Conservation (phyloP, 2,329 filamentous ascomycete species). For the Cladophialophora bantiana region DNA sequence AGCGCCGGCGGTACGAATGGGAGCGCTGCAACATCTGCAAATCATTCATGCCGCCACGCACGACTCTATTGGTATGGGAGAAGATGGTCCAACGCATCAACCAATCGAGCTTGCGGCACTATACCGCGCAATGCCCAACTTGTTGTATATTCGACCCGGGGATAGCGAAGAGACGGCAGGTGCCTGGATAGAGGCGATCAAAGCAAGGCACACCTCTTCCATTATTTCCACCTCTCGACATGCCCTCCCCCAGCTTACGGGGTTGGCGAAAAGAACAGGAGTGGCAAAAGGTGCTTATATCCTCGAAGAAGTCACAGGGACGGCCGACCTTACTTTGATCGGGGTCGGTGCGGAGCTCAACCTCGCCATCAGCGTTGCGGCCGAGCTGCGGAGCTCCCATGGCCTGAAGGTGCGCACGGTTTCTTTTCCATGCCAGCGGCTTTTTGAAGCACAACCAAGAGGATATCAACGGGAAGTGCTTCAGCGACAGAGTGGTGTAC, state of each 20-base stretch:
- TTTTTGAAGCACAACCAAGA: slow-evolving; percentile 55
- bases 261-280: slow-evolving; percentile 43
- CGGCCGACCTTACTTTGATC: slow-evolving; percentile 54
- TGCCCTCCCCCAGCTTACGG: slow-evolving; percentile 49
- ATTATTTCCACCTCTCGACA: slow-evolving; percentile 54
- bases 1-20: slow-evolving; percentile 65
- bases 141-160: slow-evolving; percentile 64
- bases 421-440: slow-evolving; percentile 56
- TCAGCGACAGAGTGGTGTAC: slow-evolving; percentile 44
- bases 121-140: slow-evolving; percentile 67
- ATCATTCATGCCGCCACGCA: slow-evolving; percentile 67
- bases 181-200: slow-evolving; percentile 60
- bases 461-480: slow-evolving; percentile 54
- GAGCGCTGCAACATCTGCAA: slow-evolving; percentile 61
- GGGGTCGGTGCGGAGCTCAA: slow-evolving; percentile 58
- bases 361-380: slow-evolving; percentile 53
- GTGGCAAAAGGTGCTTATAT: slow-evolving; percentile 53
- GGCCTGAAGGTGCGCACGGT: slow-evolving; percentile 52
- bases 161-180: slow-evolving; percentile 65
- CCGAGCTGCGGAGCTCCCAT: slow-evolving; percentile 47
- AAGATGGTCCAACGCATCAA: slow-evolving; percentile 68
- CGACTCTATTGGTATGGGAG: slow-evolving; percentile 65
- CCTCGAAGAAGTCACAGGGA: slow-evolving; percentile 43
- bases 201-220: slow-evolving; percentile 45
- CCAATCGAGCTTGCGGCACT: slow-evolving; percentile 63